Evolutionary conservation across 495 filamentous ascomycete species (phyloP).

Genomic region (Podospora bellae-mahoneyi): DNA sequence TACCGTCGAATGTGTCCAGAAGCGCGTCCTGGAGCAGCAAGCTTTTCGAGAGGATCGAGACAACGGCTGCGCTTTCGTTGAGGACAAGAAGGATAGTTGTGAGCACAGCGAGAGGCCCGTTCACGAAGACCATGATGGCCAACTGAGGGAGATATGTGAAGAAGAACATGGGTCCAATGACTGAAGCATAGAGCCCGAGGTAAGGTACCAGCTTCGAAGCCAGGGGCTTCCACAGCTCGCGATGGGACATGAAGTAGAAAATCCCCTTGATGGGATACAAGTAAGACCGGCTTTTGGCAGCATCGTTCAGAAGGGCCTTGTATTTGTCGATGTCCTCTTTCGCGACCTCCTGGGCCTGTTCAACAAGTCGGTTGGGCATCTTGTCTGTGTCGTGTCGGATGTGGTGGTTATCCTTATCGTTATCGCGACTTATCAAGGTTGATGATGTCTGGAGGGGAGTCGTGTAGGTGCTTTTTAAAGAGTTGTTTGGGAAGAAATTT

Average conservation of each 20-base stretch:
- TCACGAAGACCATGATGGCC: constrained; percentile 73
- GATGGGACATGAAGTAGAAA: constrained; percentile 68
- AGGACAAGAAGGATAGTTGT: constrained; percentile 75
- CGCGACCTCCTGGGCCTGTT: constrained; percentile 51
- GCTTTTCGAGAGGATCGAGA: constrained; percentile 66
- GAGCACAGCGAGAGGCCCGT: constrained; percentile 78
- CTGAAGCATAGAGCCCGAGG: constrained; percentile 61
- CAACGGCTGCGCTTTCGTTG: constrained; percentile 75
- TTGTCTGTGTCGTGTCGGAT: constrained; percentile 1
- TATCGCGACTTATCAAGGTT: background rate
- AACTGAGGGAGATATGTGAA: constrained; percentile 90
- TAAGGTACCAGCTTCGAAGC: constrained; percentile 65
- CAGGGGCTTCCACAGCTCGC: constrained; percentile 65
- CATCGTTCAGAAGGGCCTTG: constrained; percentile 54
- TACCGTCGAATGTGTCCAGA: constrained; percentile 88
- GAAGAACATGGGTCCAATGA: constrained; percentile 75
- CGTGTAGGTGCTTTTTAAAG: background rate
- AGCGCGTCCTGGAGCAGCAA: constrained; percentile 77
- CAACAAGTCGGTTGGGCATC: constrained; percentile 30
- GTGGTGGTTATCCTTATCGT: background rate
- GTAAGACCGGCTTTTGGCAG: constrained; percentile 71
- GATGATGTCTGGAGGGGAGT: background rate
- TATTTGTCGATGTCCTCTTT: constrained; percentile 57
- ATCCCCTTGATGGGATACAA: constrained; percentile 83
- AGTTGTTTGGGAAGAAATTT: background rate